Conservation (phyloP, 2,329 filamentous ascomycete genomes). For the Penicillium expansum region DNA sequence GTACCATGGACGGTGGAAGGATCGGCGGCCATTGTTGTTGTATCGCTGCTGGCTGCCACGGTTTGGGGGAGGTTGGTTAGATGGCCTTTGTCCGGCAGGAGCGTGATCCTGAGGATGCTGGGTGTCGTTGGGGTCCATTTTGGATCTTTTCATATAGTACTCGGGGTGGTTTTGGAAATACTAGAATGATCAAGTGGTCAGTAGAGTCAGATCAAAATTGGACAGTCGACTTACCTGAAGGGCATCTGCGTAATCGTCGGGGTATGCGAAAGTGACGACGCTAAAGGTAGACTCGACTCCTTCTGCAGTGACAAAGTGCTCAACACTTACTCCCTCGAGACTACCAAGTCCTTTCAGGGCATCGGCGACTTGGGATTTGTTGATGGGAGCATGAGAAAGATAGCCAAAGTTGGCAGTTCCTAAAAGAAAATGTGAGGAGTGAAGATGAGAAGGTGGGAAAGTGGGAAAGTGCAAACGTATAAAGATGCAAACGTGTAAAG, state of each 20-base stretch:
- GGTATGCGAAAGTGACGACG: constrained; percentile 6
- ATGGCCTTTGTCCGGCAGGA: background rate
- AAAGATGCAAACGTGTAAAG: background rate
- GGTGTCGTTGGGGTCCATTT: constrained; percentile 13
- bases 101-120: background rate
- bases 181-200: constrained; percentile 7
- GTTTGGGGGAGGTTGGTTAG: background rate
- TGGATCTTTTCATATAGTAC: constrained; percentile 19
- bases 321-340: background rate
- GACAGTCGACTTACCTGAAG: constrained; percentile 15
- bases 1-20: background rate
- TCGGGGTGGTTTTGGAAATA: constrained; percentile 16
- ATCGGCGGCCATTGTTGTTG: constrained; percentile 3
- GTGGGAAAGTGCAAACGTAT: background rate
- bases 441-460: background rate
- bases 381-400: background rate
- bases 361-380: constrained; percentile 21
- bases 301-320: background rate
- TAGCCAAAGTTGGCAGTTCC: constrained; percentile 1
- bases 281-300: background rate
- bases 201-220: background rate
- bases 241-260: constrained; percentile 7
- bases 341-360: constrained; percentile 15
- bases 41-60: constrained; percentile 3
- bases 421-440: background rate